phyloP scores from a whole-genome alignment of 129 eudicot genomes.

The Lonicera japonica region DNA sequence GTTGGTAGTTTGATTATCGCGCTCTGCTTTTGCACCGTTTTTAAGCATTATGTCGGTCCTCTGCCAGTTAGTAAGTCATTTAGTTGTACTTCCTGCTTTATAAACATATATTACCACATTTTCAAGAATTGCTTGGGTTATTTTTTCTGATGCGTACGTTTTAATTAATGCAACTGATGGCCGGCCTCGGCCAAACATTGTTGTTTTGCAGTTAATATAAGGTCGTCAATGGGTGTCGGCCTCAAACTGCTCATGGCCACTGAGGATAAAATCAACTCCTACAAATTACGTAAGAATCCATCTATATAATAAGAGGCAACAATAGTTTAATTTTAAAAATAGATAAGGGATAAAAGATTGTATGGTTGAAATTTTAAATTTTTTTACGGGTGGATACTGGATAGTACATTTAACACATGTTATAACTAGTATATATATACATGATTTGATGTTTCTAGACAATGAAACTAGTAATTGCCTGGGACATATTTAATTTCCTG shows the following conservation, averaged over 20 bases:
- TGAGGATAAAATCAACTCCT: slow-evolving; percentile 12
- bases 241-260: slow-evolving; percentile 21
- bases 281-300: slow-evolving; percentile 14
- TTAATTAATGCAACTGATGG: no score
- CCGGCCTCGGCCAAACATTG: not conserved
- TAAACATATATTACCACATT: not conserved
- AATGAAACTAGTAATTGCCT: no score
- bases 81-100: not conserved
- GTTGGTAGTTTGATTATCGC: slow-evolving; percentile 38
- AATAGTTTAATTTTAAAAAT: no score
- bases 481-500: no score
- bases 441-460: no score
- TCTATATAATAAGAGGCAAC: no score
- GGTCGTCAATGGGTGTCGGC: slow-evolving; percentile 17
- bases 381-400: no score
- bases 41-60: slow-evolving; percentile 42
- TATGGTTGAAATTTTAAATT: no score
- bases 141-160: no score
- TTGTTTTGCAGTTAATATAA: slow-evolving; percentile 23
- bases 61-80: slow-evolving; percentile 20
- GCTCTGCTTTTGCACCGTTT: slow-evolving; percentile 30
- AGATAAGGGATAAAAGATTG: no score
- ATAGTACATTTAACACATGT: no score
- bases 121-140: not conserved
- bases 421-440: no score